A percentile compares a stretch with the other conserved stretches of the same genome.
Conservation (phyloP, 371 early-diverging fungal species). For the Mortierella sp. region DNA sequence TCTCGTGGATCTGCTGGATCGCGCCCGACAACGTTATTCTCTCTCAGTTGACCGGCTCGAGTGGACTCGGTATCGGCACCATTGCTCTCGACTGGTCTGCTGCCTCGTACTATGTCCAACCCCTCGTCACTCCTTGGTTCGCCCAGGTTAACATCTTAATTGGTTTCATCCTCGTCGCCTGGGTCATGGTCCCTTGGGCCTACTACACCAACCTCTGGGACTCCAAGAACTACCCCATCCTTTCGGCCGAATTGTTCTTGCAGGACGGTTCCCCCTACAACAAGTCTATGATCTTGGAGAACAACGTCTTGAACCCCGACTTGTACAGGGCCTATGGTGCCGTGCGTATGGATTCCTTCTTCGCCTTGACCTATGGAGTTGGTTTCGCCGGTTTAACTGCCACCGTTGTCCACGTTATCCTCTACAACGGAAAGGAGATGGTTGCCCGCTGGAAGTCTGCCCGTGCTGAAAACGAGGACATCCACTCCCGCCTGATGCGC, state of each 20-base stretch:
- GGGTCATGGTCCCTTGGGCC: slow-evolving; percentile 49
- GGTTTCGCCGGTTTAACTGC: slow-evolving; percentile 63
- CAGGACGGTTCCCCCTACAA: slow-evolving; percentile 24
- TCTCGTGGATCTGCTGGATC: slow-evolving; percentile 77
- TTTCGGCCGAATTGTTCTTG: slow-evolving; percentile 30
- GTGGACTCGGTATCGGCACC: slow-evolving; percentile 50
- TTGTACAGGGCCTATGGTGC: slow-evolving; percentile 67
- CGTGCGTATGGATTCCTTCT: slow-evolving; percentile 71
- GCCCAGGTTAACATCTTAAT: slow-evolving; percentile 55
- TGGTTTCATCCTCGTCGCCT: slow-evolving; percentile 48
- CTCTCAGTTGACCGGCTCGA: slow-evolving; percentile 67
- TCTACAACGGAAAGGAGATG: slow-evolving; percentile 78
- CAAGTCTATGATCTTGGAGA: slow-evolving; percentile 25
- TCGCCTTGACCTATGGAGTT: slow-evolving; percentile 61
- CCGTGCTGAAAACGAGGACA: slow-evolving; percentile 73
- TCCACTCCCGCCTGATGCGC: slow-evolving; percentile 80
- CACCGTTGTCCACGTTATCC: slow-evolving; percentile 71
- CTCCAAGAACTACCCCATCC: slow-evolving; percentile 47
- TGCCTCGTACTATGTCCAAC: slow-evolving; percentile 42
- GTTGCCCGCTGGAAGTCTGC: slow-evolving; percentile 67
- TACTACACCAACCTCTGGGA: slow-evolving; percentile 53
- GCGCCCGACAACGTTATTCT: slow-evolving; percentile 71
- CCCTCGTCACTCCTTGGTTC: slow-evolving; percentile 52
- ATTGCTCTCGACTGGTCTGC: slow-evolving; percentile 56
- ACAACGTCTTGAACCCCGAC: slow-evolving; percentile 58